Evolutionary conservation across 2,329 filamentous ascomycete genomes (phyloP).

Genomic region (Phyllosticta paracitricarpa): DNA sequence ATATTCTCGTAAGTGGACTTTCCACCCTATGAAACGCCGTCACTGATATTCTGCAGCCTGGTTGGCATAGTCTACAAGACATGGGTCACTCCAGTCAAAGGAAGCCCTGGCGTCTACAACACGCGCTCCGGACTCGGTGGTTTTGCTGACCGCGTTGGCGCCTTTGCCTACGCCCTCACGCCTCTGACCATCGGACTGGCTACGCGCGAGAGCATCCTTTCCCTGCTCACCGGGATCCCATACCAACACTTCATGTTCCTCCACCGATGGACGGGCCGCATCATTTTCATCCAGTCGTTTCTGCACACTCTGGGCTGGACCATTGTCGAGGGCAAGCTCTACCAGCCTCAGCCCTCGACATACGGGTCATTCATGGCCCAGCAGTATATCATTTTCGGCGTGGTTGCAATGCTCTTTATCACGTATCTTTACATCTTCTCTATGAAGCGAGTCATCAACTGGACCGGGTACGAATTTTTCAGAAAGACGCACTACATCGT

Average conservation of each 20-base stretch:
- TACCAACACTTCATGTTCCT: constrained; percentile 72
- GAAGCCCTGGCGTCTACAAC: constrained; percentile 45
- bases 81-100: constrained; percentile 61
- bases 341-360: constrained; percentile 58
- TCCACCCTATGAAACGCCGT: not conserved
- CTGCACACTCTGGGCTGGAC: constrained; percentile 65
- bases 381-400: constrained; percentile 62
- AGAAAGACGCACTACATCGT: constrained; percentile 64
- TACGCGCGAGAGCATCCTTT: constrained; percentile 61
- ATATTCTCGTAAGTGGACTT: constrained; percentile 46
- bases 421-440: constrained; percentile 52
- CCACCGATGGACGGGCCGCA: constrained; percentile 64
- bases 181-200: constrained; percentile 58
- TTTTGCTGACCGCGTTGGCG: constrained; percentile 59
- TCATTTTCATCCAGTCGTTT: constrained; percentile 58
- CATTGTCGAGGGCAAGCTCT: constrained; percentile 54
- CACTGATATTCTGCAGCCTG: constrained; percentile 27
- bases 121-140: constrained; percentile 57
- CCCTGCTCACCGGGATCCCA: constrained; percentile 59
- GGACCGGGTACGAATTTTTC: constrained; percentile 70
- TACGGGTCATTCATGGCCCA: constrained; percentile 50
- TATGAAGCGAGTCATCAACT: constrained; percentile 48
- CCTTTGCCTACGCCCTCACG: constrained; percentile 63
- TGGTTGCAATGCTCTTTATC: constrained; percentile 57
- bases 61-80: constrained; percentile 57